Evolutionary conservation across 768 basidiomycete species (phyloP).

Genomic region (Clitopilus hobsonii): DNA sequence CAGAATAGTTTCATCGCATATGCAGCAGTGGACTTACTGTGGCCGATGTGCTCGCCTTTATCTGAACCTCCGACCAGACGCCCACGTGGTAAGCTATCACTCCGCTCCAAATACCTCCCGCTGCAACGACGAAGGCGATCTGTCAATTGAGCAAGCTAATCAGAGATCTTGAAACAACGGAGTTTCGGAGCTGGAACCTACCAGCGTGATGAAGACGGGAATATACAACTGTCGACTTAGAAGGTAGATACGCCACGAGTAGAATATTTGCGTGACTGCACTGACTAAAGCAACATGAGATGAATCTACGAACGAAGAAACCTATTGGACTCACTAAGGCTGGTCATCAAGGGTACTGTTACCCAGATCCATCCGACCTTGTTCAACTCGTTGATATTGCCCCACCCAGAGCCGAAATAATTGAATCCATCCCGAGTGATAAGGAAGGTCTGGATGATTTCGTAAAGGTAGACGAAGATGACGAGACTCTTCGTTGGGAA

Average conservation of each 20-base stretch:
- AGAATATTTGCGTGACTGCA: slow-evolving; percentile 16
- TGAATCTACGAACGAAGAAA: neutral
- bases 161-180: neutral
- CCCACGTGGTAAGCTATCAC: neutral
- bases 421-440: slow-evolving; percentile 13
- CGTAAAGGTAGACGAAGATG: slow-evolving; percentile 10
- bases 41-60: neutral
- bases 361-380: slow-evolving; percentile 12
- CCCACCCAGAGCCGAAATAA: slow-evolving; percentile 14
- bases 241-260: slow-evolving; percentile 18
- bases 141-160: neutral
- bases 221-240: slow-evolving; percentile 5
- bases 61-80: neutral
- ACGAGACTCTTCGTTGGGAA: slow-evolving; percentile 11
- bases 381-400: slow-evolving; percentile 9
- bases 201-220: slow-evolving; percentile 9
- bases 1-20: neutral
- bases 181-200: neutral
- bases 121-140: neutral
- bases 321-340: slow-evolving; percentile 6
- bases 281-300: slow-evolving; percentile 9
- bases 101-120: neutral
- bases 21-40: neutral
- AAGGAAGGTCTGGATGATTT: slow-evolving; percentile 15
- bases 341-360: slow-evolving; percentile 14